Evolutionary conservation across 345 rosid genomes (phyloP), one percentile per base, ranked within the genome.

Genomic region (Euphorbia tirucalli): DNA sequence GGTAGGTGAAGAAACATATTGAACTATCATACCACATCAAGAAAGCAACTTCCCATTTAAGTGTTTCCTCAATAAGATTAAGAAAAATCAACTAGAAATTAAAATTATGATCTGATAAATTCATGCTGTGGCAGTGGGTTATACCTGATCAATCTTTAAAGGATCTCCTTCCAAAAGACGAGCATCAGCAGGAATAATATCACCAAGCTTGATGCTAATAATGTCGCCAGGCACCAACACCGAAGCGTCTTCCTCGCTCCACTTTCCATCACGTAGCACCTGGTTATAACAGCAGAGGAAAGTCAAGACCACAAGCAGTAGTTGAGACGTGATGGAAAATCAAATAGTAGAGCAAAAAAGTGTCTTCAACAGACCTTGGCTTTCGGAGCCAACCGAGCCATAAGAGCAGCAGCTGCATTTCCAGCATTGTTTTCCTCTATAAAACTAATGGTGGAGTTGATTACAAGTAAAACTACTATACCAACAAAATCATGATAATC

Each of bases 121-220:
- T n/a, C n/a, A n/a, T n/a, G n/a, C n/a, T n/a, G n/a, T n/a, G n/a
- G n/a, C n/a, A n/a, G n/a, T n/a, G n/a, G n/a, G n/a, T n/a, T n/a
- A n/a, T 75, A 82, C 89, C 83, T 80, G 92, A 58, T 89, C 92
- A 41, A 89, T 83, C 77, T 88, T 89, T 39, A 88, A 72, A 59
- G 95, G 91, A 73, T 91, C 95, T 58, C 97, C 97, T 78, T 84
- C 90, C 11, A 89, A 79, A 54, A 91, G 88, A 57, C 90, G 87
- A 24, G 89, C 93, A 82, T 88, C 89, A 24, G 95, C 91, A 0
- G 95, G 95, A 59, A 88, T 81, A 57, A 88, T 89, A 59, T 85
- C 87, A 24, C 93, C 93, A 43, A 72, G 75, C 60, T 84, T 84
- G 61, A 84, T 74, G 24, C 80, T 78, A 22, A 80, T 22, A 27